Percentiles rank a stretch among this genome's conserved stretches.
Evolutionary conservation across 306 rosid genomes (phyloP).

Genomic region (Prosopis cineraria): DNA sequence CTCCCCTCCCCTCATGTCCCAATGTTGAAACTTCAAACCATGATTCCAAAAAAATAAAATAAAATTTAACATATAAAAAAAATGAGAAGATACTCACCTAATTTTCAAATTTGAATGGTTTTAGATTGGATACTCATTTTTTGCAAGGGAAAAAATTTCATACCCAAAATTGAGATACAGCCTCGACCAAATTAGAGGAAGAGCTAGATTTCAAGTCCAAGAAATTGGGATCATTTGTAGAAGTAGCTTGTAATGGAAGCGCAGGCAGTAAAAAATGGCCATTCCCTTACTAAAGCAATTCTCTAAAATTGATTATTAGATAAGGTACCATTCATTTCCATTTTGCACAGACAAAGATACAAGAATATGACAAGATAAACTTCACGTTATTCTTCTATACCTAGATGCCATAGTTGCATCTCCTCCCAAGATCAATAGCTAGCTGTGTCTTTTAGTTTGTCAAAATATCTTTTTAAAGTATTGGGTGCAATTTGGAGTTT

Average conservation of each 20-base stretch:
- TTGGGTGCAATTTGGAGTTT: too few species aligned
- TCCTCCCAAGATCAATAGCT: too few species aligned
- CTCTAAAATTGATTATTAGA: background rate
- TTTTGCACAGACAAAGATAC: background rate
- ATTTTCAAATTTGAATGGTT: background rate
- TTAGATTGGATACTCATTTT: too few species aligned
- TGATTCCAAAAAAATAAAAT: too few species aligned
- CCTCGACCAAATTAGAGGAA: constrained; percentile 25
- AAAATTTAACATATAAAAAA: background rate
- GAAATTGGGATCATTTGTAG: constrained; percentile 34
- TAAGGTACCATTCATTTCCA: background rate
- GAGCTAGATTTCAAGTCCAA: constrained; percentile 23
- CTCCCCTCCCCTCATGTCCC: background rate
- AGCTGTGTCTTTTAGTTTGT: too few species aligned
- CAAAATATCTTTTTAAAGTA: too few species aligned
- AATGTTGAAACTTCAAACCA: background rate
- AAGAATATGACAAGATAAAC: too few species aligned
- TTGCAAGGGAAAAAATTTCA: background rate
- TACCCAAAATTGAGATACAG: constrained; percentile 54
- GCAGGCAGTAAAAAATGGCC: constrained; percentile 13
- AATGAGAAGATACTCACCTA: background rate
- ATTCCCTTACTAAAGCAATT: background rate
- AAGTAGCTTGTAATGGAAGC: constrained; percentile 43
- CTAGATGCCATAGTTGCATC: too few species aligned
- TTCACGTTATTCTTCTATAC: too few species aligned